Evolutionary conservation across 306 rosid genomes (phyloP).

Genomic region (Leucaena leucocephala): DNA sequence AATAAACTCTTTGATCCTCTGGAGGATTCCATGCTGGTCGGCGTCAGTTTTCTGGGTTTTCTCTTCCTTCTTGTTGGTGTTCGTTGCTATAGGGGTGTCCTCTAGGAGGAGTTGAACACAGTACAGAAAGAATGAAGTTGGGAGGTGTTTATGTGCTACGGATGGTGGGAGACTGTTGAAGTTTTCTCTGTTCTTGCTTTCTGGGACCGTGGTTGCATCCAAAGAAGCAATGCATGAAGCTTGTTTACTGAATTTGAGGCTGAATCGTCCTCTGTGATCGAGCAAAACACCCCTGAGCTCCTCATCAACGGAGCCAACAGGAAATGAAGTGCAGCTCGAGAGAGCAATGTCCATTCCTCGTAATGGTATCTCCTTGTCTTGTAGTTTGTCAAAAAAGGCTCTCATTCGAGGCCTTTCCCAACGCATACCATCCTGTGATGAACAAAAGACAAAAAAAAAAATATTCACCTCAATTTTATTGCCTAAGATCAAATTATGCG

Average conservation of each 20-base stretch:
- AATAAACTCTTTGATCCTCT: conserved; percentile 31
- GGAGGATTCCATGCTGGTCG: conserved; percentile 10
- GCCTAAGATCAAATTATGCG: neutral
- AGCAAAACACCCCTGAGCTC: conserved; percentile 49
- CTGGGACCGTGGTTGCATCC: conserved; percentile 48
- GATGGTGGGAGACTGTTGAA: conserved; percentile 31
- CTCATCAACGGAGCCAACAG: conserved; percentile 49
- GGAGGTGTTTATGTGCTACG: conserved; percentile 44
- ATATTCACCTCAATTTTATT: conserved; percentile 22
- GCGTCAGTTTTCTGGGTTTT: conserved; percentile 22
- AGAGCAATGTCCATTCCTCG: conserved; percentile 76
- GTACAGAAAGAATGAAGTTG: conserved; percentile 64
- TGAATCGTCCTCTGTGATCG: conserved; percentile 40
- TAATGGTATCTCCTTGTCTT: conserved; percentile 51
- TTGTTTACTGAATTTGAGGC: conserved; percentile 47
- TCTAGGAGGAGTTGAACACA: conserved; percentile 59
- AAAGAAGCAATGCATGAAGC: conserved; percentile 42
- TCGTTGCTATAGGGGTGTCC: conserved; percentile 36
- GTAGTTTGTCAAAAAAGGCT: conserved; percentile 44
- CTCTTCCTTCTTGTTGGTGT: conserved; percentile 10
- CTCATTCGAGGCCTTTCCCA: conserved; percentile 66
- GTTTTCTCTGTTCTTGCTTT: conserved; percentile 28
- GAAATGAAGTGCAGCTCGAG: conserved; percentile 47
- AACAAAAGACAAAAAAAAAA: neutral
- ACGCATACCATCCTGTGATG: conserved; percentile 59